phyloP scores from a whole-genome alignment of 2,329 filamentous ascomycete genomes.

The Aspergillus sp. region DNA sequence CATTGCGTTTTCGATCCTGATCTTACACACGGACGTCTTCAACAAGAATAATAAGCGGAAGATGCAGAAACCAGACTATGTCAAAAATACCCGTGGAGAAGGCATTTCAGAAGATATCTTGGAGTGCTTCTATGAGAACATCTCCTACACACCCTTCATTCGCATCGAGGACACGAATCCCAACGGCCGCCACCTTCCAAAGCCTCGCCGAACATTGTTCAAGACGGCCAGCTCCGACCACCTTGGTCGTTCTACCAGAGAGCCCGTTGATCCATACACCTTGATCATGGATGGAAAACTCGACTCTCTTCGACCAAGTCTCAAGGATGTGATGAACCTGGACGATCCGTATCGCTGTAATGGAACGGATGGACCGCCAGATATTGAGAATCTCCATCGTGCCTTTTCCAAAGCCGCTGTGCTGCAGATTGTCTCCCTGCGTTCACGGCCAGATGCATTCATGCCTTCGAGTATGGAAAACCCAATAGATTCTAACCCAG shows the following conservation, averaged over 20 bases:
- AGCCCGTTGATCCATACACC: constrained; percentile 93
- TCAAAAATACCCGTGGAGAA: constrained; percentile 91
- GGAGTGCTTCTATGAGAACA: constrained; percentile 97
- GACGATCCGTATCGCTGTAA: constrained; percentile 91
- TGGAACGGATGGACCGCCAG: constrained; percentile 72
- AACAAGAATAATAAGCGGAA: constrained; percentile 99
- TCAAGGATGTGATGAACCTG: constrained; percentile 88
- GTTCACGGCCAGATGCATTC: constrained; percentile 92
- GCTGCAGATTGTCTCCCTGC: constrained; percentile 89
- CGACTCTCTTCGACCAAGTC: constrained; percentile 76
- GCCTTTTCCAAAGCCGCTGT: constrained; percentile 91
- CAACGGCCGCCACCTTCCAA: constrained; percentile 71
- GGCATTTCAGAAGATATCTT: constrained; percentile 92
- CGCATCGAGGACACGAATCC: constrained; percentile 86
- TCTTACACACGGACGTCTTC: constrained; percentile 97
- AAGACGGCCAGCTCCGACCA: constrained; percentile 66
- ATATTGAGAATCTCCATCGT: constrained; percentile 78
- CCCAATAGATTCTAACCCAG: constrained; percentile 81
- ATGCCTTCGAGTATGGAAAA: constrained; percentile 86
- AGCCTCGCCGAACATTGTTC: constrained; percentile 70
- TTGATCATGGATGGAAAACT: constrained; percentile 89
- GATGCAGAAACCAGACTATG: constrained; percentile 94
- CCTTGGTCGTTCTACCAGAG: constrained; percentile 66
- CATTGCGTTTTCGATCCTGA: constrained; percentile 93
- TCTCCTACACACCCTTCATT: constrained; percentile 96